Percentiles rank a stretch among this genome's conserved stretches.
Conservation (phyloP, 2,329 filamentous ascomycete genomes). For the Chaetothyriales sp. region DNA sequence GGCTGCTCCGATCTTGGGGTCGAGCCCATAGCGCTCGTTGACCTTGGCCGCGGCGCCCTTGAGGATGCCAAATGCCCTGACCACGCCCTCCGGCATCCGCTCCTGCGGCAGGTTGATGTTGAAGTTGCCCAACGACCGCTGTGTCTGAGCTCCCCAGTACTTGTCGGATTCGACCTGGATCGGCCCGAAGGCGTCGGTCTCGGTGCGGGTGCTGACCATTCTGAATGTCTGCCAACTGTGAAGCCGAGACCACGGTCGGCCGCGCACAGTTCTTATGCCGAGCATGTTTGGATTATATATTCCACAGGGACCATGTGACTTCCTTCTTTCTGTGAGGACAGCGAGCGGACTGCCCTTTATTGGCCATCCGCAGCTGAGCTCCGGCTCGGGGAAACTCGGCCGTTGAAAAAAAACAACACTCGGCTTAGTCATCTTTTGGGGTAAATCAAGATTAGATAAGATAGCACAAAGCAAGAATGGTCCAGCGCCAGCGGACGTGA, state of each 20-base stretch:
- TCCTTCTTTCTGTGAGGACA: not conserved
- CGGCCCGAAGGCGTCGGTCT: conserved; percentile 96
- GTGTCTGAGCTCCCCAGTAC: conserved; percentile 64
- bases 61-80: conserved; percentile 88
- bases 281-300: not conserved
- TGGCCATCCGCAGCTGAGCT: not conserved
- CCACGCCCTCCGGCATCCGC: conserved; percentile 85
- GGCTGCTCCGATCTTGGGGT: conserved; percentile 76
- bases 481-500: too few species aligned
- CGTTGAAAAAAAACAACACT: not conserved
- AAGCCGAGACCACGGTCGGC: not conserved
- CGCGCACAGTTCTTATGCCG: not conserved
- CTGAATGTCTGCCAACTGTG: not conserved
- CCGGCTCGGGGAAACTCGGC: not conserved
- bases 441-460: not conserved
- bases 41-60: conserved; percentile 93
- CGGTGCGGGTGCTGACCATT: conserved; percentile 47
- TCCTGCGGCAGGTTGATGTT: conserved; percentile 98
- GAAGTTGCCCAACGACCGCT: conserved; percentile 80
- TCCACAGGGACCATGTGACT: not conserved
- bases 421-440: not conserved
- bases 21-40: conserved; percentile 87
- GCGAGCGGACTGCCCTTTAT: not conserved
- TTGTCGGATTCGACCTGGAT: conserved; percentile 63
- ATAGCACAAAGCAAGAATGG: too few species aligned